Base-by-base conservation (phyloP, 2,329 filamentous ascomycete species). In the Hortaea werneckii region DNA sequence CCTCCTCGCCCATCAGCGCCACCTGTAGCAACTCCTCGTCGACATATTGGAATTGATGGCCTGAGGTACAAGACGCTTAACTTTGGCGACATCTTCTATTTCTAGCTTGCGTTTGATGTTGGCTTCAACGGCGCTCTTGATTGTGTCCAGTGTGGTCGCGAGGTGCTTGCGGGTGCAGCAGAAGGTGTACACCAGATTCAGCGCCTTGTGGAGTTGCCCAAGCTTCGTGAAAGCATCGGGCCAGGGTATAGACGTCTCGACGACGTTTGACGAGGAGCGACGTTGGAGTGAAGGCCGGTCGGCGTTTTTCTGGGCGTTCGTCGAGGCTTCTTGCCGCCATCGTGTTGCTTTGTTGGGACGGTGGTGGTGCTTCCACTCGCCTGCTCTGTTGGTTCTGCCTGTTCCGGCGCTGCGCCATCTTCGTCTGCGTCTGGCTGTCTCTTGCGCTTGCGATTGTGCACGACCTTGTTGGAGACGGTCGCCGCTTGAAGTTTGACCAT, bases 141-240 rank as follows among this genome's bases (percentile, higher is more conserved):
- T 85, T 5, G 84, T 95, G 11, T 92, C 85, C 54, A 95, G 87
- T 0, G 90, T 95, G 0, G 92, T 96, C 0, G 86, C 82, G 28
- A 96, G 75, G 58, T 96, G 86, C 62, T 94, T 95, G 40, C 92
- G 81, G 1, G 90, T 90, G 61, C 82, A 92, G 68, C 87, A 94
- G 61, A 98, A 96, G 0, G 92, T 96, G 58, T 87, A 95, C 1
- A 96, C 87, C 1, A 96, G 69, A 57, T 95, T 98, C 49, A 98
- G 69, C 1, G 92, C 90, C 50, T 81, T 78, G 62, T 96, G 85
- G 0, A 82, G 85, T 62, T 82, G 81, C 27, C 83, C 80, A 6
- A 96, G 74, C 37, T 73, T 71, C 46, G 79, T 82, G 64, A 96
- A 86, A 40, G 76, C 72, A 1, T 78, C 74, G 0, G 89, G 88